phyloP scores from a whole-genome alignment of 345 rosid species.

The Euphorbia pulcherrima region DNA sequence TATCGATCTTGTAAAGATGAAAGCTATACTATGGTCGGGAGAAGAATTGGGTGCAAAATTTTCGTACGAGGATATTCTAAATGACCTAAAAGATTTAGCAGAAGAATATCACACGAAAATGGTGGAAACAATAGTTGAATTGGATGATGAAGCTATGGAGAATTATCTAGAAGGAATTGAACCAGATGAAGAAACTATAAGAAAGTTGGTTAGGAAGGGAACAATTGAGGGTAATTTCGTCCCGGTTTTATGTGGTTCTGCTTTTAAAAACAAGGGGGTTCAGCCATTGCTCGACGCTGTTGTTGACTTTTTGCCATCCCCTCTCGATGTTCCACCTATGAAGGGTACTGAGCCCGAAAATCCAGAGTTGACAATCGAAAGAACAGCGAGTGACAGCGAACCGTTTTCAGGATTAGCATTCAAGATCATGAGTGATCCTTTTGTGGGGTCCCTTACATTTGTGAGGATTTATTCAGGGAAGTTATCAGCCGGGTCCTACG shows the following conservation, averaged over 20 bases:
- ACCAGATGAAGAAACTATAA: slow-evolving; percentile 80
- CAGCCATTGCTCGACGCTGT: slow-evolving; percentile 94
- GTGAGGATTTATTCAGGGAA: slow-evolving; percentile 89
- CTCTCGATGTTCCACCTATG: slow-evolving; percentile 83
- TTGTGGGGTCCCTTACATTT: slow-evolving; percentile 91
- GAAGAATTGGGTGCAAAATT: slow-evolving; percentile 98
- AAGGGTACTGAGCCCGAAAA: slow-evolving; percentile 88
- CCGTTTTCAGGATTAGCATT: slow-evolving; percentile 90
- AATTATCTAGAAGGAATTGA: slow-evolving; percentile 85
- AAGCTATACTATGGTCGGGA: slow-evolving; percentile 87
- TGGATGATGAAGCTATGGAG: slow-evolving; percentile 93
- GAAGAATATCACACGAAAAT: slow-evolving; percentile 61
- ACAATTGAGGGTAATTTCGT: slow-evolving; percentile 68
- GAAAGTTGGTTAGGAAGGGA: slow-evolving; percentile 72
- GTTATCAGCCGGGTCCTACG: slow-evolving; percentile 80
- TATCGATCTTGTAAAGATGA: slow-evolving; percentile 83
- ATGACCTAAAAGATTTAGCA: slow-evolving; percentile 71
- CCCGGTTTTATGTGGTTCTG: slow-evolving; percentile 88
- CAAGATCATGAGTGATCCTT: slow-evolving; percentile 95
- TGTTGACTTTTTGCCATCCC: slow-evolving; percentile 86
- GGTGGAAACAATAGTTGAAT: slow-evolving; percentile 68
- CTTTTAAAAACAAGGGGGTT: slow-evolving; percentile 92
- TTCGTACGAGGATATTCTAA: slow-evolving; percentile 65
- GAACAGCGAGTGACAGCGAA: slow-evolving; percentile 70
- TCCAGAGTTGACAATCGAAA: slow-evolving; percentile 50